Base-by-base conservation (phyloP, 108 stramenopile genomes). In the Cyclotella baltica region DNA sequence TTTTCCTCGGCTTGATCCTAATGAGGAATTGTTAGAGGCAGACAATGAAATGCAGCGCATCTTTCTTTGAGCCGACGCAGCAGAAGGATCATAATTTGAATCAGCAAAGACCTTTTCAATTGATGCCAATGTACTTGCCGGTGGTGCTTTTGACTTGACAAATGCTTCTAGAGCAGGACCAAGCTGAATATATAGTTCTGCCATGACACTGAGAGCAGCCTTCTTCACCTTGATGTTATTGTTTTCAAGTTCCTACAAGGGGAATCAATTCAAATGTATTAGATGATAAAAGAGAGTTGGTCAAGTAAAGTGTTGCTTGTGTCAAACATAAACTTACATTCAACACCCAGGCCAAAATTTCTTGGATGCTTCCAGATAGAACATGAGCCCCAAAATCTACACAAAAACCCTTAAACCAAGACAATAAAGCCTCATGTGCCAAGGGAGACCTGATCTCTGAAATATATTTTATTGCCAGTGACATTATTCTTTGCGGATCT, bases 221-320 rank as follows among this genome's bases (percentile, higher is more conserved):
- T 86, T 84, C 36, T 89, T 89, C 8, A 96, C 93, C 75, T 93
- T 96, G 25, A 87, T 61, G 67, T 96, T 96, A 27, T 84, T 72
- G 52, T 57, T 77, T 22, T 83, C 78, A 11, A 70, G 75, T 72
- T 91, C 88, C 83, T 86, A 36, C 23, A 38, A 47, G 34, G 58
- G 6, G 35, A n/a, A 67, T 47, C 27, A 5, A 53, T 53, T 56
- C 36, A 9, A 38, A 46, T 29, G 56, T 62, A 51, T 25, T 15
- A 23, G 8, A 40, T 36, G 33, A 31, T 53, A 52, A 38, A 43
- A 57, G 16, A 37, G 30, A n/a, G 11, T 53, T 43, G 40, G 40
- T 13, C 10, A 6, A 13, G 40, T n/a, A n/a, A n/a, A n/a, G n/a
- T n/a, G n/a, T 43, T 13, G n/a, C n/a, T n/a, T 16, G 27, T 66